Evolutionary conservation across 331 rosid genomes (phyloP).

Genomic region (Cucumis variabilis): DNA sequence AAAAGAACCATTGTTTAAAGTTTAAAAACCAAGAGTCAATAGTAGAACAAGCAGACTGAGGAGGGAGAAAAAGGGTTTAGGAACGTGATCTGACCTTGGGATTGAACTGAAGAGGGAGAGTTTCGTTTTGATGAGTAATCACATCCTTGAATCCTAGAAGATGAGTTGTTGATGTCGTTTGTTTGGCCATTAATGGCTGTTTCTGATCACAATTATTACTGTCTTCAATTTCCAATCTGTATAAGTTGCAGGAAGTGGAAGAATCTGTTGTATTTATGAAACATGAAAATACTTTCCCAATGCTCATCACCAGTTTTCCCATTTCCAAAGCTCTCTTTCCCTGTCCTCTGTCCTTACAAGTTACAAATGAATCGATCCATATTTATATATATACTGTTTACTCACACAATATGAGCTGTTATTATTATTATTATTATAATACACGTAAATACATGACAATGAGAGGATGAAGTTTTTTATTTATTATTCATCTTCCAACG

Average conservation of each 20-base stretch:
- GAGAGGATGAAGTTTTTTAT: too few relatives aligned
- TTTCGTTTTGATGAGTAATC: background rate
- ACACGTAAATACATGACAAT: too few relatives aligned
- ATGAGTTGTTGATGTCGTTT: background rate
- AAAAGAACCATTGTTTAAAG: too few relatives aligned
- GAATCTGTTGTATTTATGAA: background rate
- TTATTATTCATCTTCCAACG: too few relatives aligned
- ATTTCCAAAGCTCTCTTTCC: background rate
- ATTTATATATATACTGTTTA: background rate
- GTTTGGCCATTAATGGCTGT: background rate
- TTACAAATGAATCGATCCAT: too few relatives aligned
- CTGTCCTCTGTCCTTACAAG: background rate
- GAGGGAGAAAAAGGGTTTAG: too few relatives aligned
- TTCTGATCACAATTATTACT: background rate
- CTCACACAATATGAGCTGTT: background rate
- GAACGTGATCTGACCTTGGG: conserved; percentile 22
- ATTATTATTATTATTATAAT: too few relatives aligned
- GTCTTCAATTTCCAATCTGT: background rate
- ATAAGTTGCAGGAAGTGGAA: background rate
- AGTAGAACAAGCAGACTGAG: too few relatives aligned
- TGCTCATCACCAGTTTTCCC: background rate
- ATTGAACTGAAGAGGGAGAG: background rate
- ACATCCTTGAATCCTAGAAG: background rate
- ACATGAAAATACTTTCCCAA: background rate
- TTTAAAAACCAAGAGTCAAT: too few relatives aligned